These are phyloP conservation scores for Rhizoctonia solani DNA, from an alignment of 1,284 basidiomycete genomes.

Conservation along the genomic window DNA sequence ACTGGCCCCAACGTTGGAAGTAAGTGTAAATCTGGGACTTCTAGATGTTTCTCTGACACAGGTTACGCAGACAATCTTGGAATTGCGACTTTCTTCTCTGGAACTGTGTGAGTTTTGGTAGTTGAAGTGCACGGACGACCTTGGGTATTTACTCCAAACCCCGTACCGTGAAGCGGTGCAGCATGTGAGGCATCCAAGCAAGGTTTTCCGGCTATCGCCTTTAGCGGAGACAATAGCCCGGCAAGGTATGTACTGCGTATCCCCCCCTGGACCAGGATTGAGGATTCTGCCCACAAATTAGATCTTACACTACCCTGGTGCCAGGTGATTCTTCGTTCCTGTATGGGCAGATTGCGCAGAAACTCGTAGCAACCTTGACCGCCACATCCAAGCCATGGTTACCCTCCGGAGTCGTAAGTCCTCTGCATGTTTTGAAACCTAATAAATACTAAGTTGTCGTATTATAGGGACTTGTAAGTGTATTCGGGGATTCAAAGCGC, in stretches of 20 bases:
- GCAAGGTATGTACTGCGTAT: neutral
- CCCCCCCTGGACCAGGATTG: neutral
- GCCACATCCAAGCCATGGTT: constrained; percentile 47
- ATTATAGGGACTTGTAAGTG: constrained; percentile 18
- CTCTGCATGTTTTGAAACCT: neutral
- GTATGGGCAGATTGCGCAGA: constrained; percentile 49
- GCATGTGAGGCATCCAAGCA: constrained; percentile 53
- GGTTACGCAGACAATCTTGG: constrained; percentile 50
- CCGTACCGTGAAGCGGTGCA: no score
- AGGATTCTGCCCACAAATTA: constrained; percentile 41
- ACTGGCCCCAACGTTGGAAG: constrained; percentile 58
- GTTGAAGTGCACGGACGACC: no score
- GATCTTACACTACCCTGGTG: constrained; percentile 53
- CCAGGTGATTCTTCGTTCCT: constrained; percentile 43
- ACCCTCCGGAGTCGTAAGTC: constrained; percentile 46
- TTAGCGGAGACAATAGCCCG: constrained; percentile 50
- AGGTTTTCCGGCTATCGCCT: constrained; percentile 56
- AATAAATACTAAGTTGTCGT: neutral
- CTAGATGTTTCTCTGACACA: constrained; percentile 5
- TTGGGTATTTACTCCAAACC: no score
- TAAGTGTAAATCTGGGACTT: constrained; percentile 42
- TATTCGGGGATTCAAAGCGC: neutral
- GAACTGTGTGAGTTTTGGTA: constrained; percentile 52
- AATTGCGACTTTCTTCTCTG: constrained; percentile 47
- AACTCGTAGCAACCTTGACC: constrained; percentile 50